A percentile compares a stretch with the other conserved stretches of the same genome.
These are phyloP conservation scores for Capsicum chinense DNA, from an alignment of 257 asterid species.

Conservation along the genomic window DNA sequence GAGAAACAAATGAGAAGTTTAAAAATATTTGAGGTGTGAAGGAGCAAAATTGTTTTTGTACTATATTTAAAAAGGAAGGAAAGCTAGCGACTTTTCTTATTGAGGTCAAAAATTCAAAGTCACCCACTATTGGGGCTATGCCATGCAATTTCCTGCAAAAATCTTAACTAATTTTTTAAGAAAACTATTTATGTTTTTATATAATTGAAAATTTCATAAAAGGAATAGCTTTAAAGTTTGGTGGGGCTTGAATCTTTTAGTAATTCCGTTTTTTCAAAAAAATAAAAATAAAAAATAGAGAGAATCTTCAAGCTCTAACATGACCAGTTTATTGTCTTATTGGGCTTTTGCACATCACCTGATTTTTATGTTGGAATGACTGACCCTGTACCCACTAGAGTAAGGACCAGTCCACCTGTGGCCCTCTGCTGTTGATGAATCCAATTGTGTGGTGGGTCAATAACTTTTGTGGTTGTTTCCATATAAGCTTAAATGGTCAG, in stretches of 20 bases:
- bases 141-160: too few relatives aligned
- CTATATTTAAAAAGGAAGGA: too few relatives aligned
- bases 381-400: neutral
- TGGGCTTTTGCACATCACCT: neutral
- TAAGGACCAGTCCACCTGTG: neutral
- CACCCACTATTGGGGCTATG: too few relatives aligned
- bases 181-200: too few relatives aligned
- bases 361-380: neutral
- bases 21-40: too few relatives aligned
- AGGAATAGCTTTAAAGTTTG: neutral
- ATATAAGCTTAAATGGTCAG: neutral
- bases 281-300: too few relatives aligned
- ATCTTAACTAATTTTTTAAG: too few relatives aligned
- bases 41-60: too few relatives aligned
- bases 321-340: neutral
- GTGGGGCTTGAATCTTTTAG: neutral
- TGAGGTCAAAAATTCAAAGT: too few relatives aligned
- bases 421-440: neutral
- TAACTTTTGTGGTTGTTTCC: neutral
- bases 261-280: neutral
- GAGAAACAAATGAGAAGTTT: too few relatives aligned
- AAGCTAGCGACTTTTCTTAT: too few relatives aligned
- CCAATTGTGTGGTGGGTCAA: neutral
- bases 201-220: slow-evolving; percentile 31
- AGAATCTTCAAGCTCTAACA: neutral